These are phyloP conservation scores for Calocybe gangraenosa DNA, from an alignment of 768 basidiomycete genomes.

Conservation along the genomic window DNA sequence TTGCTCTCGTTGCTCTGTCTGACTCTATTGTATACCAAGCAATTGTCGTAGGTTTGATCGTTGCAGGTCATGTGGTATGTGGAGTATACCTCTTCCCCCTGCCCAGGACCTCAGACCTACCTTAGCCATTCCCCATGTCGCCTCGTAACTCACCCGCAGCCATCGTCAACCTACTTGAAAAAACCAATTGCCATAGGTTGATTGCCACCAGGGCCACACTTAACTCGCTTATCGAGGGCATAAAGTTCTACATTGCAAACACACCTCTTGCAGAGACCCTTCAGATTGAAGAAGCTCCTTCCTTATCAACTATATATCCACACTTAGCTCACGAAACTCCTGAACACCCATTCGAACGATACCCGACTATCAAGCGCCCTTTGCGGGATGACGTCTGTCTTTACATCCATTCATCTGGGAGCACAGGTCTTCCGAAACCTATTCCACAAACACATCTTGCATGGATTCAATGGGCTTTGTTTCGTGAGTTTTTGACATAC, in stretches of 20 bases:
- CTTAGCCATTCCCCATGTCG: constrained; percentile 34
- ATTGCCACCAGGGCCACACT: constrained; percentile 25
- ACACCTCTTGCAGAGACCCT: background rate
- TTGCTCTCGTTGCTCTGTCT: constrained; percentile 32
- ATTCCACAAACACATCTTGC: constrained; percentile 22
- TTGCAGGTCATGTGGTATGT: constrained; percentile 32
- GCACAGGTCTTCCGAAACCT: constrained; percentile 32
- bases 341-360: constrained; percentile 5
- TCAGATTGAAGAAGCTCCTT: constrained; percentile 2
- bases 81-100: background rate
- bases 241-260: constrained; percentile 11
- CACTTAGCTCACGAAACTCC: constrained; percentile 7
- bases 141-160: constrained; percentile 27
- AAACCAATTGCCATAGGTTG: constrained; percentile 26
- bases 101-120: background rate
- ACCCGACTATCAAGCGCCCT: constrained; percentile 6
- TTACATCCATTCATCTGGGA: constrained; percentile 34
- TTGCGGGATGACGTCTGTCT: constrained; percentile 12
- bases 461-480: constrained; percentile 17
- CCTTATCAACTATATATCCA: constrained; percentile 6
- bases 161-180: constrained; percentile 26
- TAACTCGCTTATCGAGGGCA: constrained; percentile 16
- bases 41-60: constrained; percentile 31
- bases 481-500: constrained; percentile 17
- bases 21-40: constrained; percentile 38